Evolutionary conservation across 2,329 filamentous ascomycete genomes (phyloP).

Genomic region (Triangularia setosa): DNA sequence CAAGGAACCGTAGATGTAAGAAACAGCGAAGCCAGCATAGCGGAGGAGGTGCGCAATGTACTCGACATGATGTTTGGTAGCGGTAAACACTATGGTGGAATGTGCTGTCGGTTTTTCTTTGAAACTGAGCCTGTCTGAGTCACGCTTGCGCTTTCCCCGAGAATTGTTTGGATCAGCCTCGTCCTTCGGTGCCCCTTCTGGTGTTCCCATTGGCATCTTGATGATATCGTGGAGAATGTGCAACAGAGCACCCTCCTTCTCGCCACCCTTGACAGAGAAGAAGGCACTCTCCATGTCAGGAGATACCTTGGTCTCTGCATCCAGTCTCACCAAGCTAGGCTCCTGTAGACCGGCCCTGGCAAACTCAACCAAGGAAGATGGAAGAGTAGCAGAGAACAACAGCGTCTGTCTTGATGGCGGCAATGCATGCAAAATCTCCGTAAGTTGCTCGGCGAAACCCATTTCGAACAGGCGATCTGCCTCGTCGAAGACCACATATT

Average conservation of each 20-base stretch:
- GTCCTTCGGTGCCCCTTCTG: slow-evolving; percentile 52
- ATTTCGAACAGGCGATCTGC: slow-evolving; percentile 97
- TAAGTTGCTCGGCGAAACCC: slow-evolving; percentile 91
- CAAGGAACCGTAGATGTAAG: slow-evolving; percentile 89
- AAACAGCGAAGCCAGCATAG: slow-evolving; percentile 79
- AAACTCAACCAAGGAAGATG: slow-evolving; percentile 92
- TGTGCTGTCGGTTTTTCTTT: slow-evolving; percentile 76
- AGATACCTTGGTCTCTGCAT: slow-evolving; percentile 93
- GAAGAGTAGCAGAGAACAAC: slow-evolving; percentile 91
- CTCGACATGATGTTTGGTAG: slow-evolving; percentile 96
- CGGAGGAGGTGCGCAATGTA: slow-evolving; percentile 81
- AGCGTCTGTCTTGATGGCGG: slow-evolving; percentile 83
- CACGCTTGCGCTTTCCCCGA: slow-evolving; percentile 70
- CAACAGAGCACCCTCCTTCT: slow-evolving; percentile 89
- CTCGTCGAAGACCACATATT: slow-evolving; percentile 96
- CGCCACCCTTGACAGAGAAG: slow-evolving; percentile 85
- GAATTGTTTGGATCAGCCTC: slow-evolving; percentile 45
- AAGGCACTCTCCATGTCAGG: slow-evolving; percentile 94
- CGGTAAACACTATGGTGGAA: slow-evolving; percentile 91
- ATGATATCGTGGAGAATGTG: slow-evolving; percentile 90
- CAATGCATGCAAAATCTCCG: slow-evolving; percentile 86
- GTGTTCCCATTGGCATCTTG: slow-evolving; percentile 73
- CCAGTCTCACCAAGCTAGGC: slow-evolving; percentile 81
- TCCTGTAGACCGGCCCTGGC: slow-evolving; percentile 90
- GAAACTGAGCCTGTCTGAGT: slow-evolving; percentile 47